These are phyloP conservation scores for Wickerhamomyces chambardii DNA, from an alignment of 805 yeast genomes.

Conservation along the genomic window DNA sequence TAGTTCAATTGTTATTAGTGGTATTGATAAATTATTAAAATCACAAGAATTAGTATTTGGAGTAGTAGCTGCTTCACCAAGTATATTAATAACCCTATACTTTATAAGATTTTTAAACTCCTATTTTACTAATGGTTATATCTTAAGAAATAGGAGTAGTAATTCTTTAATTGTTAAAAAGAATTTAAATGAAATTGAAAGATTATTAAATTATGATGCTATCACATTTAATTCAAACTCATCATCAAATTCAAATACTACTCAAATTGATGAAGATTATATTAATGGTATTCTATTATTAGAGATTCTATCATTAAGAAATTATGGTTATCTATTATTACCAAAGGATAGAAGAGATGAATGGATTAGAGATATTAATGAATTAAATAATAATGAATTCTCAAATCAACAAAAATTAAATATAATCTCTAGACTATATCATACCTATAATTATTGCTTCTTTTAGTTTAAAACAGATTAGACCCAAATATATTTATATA, in stretches of 20 bases:
- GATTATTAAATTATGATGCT: slow-evolving; percentile 43
- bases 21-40: slow-evolving; percentile 82
- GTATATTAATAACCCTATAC: slow-evolving; percentile 49
- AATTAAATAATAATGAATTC: slow-evolving; percentile 35
- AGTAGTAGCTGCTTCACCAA: slow-evolving; percentile 81
- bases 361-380: slow-evolving; percentile 59
- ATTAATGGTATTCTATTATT: slow-evolving; percentile 57
- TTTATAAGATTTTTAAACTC: slow-evolving; percentile 20
- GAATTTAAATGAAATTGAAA: slow-evolving; percentile 49
- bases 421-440: slow-evolving; percentile 51
- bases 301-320: slow-evolving; percentile 51
- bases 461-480: too few relatives aligned
- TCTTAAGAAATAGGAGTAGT: slow-evolving; percentile 6
- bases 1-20: slow-evolving; percentile 81
- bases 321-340: slow-evolving; percentile 35
- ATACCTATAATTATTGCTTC: slow-evolving; percentile 38
- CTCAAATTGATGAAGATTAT: slow-evolving; percentile 26
- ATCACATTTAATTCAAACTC: too few relatives aligned
- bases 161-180: slow-evolving; percentile 25
- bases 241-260: slow-evolving; percentile 51
- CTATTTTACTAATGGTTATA: slow-evolving; percentile 27
- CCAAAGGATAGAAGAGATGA: slow-evolving; percentile 41
- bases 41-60: slow-evolving; percentile 95
- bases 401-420: slow-evolving; percentile 29
- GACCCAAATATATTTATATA: too few relatives aligned